phyloP scores from a whole-genome alignment of 495 filamentous ascomycete genomes.

The Letharia columbiana region DNA sequence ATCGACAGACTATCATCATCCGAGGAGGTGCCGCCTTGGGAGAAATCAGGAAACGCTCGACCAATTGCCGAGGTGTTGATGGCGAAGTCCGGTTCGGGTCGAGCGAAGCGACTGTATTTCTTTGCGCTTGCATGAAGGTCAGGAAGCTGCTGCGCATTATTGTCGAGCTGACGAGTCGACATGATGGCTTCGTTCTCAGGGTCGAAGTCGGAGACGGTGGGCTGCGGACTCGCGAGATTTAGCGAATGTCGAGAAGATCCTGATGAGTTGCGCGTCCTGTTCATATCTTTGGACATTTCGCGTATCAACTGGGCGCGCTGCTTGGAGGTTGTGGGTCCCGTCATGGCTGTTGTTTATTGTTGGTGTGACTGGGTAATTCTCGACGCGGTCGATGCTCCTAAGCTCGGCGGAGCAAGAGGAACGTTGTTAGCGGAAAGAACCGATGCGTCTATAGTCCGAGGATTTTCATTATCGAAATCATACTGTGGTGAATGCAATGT shows the following conservation, averaged over 20 bases:
- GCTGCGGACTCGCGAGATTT: constrained; percentile 21
- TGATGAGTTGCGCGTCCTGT: constrained; percentile 19
- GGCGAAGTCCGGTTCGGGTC: constrained; percentile 39
- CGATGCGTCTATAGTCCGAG: too few species aligned
- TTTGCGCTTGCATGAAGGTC: constrained; percentile 30
- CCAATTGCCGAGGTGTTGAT: constrained; percentile 58
- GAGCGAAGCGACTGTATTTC: constrained; percentile 25
- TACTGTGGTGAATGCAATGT: constrained; percentile 12
- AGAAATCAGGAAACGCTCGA: constrained; percentile 55
- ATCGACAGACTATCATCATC: constrained; percentile 36
- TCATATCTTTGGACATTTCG: constrained; percentile 23
- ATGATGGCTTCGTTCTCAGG: constrained; percentile 45
- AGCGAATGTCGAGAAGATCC: constrained; percentile 17
- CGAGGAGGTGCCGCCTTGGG: constrained; percentile 36
- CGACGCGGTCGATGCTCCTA: not conserved
- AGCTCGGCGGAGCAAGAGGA: not conserved
- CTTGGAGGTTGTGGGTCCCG: constrained; percentile 16
- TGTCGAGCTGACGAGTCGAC: constrained; percentile 41
- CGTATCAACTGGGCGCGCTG: constrained; percentile 22
- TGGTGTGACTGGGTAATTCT: not conserved
- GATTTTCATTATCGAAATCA: not conserved
- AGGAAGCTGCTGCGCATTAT: constrained; percentile 33
- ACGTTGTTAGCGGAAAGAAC: not conserved
- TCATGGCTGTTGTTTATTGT: constrained; percentile 9
- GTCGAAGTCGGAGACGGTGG: constrained; percentile 41